A percentile compares a stretch with the other conserved stretches of the same genome.
Evolutionary conservation across 495 filamentous ascomycete genomes (phyloP).

Genomic region (Aspergillus wentii): DNA sequence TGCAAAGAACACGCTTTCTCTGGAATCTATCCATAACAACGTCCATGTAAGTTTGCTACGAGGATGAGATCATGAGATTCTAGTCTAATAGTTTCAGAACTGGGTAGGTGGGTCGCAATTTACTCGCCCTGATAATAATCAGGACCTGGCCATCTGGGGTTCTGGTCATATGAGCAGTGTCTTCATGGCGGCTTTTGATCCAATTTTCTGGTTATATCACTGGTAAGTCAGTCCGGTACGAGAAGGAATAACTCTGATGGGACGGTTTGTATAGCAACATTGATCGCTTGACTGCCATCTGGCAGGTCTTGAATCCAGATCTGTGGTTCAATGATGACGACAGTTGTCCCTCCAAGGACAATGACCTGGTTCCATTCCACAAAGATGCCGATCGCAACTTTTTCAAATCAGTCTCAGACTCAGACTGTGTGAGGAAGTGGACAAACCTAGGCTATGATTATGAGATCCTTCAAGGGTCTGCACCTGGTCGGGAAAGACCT

Average conservation of each 20-base stretch:
- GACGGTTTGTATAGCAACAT: constrained; percentile 1
- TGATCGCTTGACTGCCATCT: constrained; percentile 5
- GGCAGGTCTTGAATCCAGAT: constrained; percentile 1
- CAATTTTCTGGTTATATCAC: constrained; percentile 4
- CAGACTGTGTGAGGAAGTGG: constrained; percentile 3
- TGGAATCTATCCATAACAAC: not conserved
- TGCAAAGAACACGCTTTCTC: not conserved
- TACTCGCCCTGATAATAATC: not conserved
- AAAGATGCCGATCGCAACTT: not conserved
- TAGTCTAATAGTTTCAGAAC: too few relatives aligned
- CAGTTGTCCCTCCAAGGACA: not conserved
- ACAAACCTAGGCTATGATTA: constrained; percentile 1
- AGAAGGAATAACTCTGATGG: not conserved
- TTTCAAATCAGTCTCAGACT: too few relatives aligned
- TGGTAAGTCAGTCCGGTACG: not conserved
- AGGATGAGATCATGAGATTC: too few relatives aligned
- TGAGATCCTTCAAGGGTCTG: constrained; percentile 1
- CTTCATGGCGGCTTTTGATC: constrained; percentile 3
- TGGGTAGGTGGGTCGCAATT: constrained; percentile 4
- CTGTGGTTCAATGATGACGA: constrained; percentile 6
- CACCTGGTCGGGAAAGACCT: not conserved
- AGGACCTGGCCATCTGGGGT: constrained; percentile 2
- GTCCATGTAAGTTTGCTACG: constrained; percentile 2
- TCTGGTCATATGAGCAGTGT: constrained; percentile 3
- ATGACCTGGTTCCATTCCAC: constrained; percentile 2